Evolutionary conservation across 306 rosid genomes (phyloP).

Genomic region (Vicia faba): DNA sequence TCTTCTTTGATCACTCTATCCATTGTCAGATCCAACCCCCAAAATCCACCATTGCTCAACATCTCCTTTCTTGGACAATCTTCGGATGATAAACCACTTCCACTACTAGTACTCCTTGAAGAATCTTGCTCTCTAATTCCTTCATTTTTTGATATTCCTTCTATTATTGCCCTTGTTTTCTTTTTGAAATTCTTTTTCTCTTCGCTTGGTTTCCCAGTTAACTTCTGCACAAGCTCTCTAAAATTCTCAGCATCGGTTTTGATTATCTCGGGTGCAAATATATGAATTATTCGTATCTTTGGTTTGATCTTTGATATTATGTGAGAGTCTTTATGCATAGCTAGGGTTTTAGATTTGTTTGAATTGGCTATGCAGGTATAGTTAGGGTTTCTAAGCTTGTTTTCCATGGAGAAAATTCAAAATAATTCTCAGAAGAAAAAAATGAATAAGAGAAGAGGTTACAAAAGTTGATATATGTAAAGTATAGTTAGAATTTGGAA

Average conservation of each 20-base stretch:
- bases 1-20: slow-evolving; percentile 47
- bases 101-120: slow-evolving; percentile 30
- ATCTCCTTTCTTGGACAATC: slow-evolving; percentile 34
- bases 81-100: slow-evolving; percentile 30
- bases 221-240: slow-evolving; percentile 76
- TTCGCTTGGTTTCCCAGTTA: slow-evolving; percentile 73
- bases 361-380: background rate
- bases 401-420: background rate
- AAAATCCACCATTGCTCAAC: slow-evolving; percentile 35
- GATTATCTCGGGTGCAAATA: slow-evolving; percentile 88
- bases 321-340: slow-evolving; percentile 61
- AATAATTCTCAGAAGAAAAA: background rate
- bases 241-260: slow-evolving; percentile 81
- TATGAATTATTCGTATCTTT: slow-evolving; percentile 85
- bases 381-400: background rate
- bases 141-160: too few relatives aligned
- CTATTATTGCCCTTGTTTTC: slow-evolving; percentile 4
- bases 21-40: slow-evolving; percentile 41
- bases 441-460: background rate
- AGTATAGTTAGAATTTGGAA: background rate
- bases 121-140: slow-evolving; percentile 5
- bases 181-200: slow-evolving; percentile 36
- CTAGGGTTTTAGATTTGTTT: slow-evolving; percentile 34
- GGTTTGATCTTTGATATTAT: slow-evolving; percentile 67
- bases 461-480: background rate